These are phyloP conservation scores for Naematelia encephala DNA, from an alignment of 768 basidiomycete genomes.

Conservation along the genomic window DNA sequence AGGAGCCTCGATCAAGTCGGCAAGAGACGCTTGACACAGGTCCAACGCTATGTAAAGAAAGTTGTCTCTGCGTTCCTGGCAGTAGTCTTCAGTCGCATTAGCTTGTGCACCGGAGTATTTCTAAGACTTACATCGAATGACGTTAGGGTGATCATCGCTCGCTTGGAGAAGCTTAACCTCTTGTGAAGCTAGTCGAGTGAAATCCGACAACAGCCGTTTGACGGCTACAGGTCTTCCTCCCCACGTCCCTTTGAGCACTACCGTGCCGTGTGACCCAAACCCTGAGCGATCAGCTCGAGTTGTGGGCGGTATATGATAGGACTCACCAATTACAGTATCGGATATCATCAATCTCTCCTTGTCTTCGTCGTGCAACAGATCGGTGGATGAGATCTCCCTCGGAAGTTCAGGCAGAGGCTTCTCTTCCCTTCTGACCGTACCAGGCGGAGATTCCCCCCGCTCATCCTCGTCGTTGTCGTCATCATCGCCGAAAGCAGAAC, in stretches of 20 bases:
- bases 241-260: conserved; percentile 89
- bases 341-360: conserved; percentile 47
- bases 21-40: conserved; percentile 54
- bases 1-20: conserved; percentile 56
- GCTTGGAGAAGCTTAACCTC: conserved; percentile 94
- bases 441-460: conserved; percentile 44
- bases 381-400: conserved; percentile 33
- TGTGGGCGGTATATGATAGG: not conserved
- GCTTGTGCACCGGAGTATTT: not conserved
- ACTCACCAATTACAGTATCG: conserved; percentile 52
- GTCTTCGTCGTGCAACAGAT: conserved; percentile 34
- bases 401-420: conserved; percentile 37
- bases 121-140: conserved; percentile 58
- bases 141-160: conserved; percentile 96
- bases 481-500: conserved; percentile 47
- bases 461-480: conserved; percentile 48
- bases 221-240: conserved; percentile 98
- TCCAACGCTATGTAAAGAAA: conserved; percentile 98
- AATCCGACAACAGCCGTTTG: conserved; percentile 90
- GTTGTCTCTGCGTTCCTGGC: conserved; percentile 86
- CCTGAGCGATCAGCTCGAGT: conserved; percentile 56
- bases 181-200: conserved; percentile 86
- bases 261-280: conserved; percentile 92
- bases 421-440: conserved; percentile 35
- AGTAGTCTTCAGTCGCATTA: conserved; percentile 60